A percentile compares a stretch with the other conserved stretches of the same genome.
These are phyloP conservation scores for Chaetomium olivaceum DNA, from an alignment of 2,329 filamentous ascomycete genomes.

Conservation along the genomic window DNA sequence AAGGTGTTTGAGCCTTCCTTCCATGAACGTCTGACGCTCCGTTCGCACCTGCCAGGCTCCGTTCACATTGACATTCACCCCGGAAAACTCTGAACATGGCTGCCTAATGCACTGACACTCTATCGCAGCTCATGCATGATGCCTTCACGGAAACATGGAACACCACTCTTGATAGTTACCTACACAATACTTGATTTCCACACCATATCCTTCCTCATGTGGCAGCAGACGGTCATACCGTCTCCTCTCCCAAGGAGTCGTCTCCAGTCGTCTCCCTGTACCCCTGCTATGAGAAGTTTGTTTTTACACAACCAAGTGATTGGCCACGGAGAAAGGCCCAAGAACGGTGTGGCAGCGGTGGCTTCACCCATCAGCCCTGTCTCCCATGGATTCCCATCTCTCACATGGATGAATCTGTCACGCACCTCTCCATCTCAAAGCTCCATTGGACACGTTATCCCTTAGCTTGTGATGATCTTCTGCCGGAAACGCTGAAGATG, in stretches of 20 bases:
- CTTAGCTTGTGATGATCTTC: not conserved
- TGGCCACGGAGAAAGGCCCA: not conserved
- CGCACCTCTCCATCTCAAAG: not conserved
- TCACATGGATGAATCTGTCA: conserved; percentile 7
- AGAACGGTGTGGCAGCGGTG: not conserved
- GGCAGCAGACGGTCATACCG: not conserved
- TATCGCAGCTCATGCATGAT: not conserved
- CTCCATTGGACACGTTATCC: not conserved
- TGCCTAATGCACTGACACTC: not conserved
- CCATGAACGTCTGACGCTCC: not conserved
- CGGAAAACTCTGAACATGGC: not conserved
- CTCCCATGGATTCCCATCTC: not conserved
- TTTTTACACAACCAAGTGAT: not conserved
- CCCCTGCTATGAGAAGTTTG: not conserved
- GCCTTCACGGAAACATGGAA: not conserved
- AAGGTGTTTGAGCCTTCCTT: not conserved
- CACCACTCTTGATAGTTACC: not conserved
- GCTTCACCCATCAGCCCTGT: not conserved
- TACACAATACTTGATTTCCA: not conserved
- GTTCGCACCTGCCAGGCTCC: not conserved
- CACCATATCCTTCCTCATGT: not conserved
- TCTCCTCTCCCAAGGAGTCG: not conserved
- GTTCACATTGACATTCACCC: not conserved
- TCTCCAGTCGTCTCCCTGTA: not conserved
- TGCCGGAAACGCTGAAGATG: not conserved